phyloP scores from a whole-genome alignment of 345 rosid genomes.

The Ailanthus altissimus region DNA sequence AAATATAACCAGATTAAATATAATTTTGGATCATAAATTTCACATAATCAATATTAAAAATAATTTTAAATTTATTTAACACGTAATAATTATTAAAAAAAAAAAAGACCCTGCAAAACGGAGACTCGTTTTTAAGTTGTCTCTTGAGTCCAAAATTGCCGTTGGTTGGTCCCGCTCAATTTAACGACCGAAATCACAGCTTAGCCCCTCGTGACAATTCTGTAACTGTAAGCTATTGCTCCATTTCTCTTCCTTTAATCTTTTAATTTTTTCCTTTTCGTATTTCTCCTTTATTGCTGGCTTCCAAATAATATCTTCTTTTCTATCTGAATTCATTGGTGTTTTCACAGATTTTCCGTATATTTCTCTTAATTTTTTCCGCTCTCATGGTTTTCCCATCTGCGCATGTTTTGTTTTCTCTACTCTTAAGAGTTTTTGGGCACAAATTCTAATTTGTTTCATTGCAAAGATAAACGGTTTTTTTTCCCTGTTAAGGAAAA shows the following conservation, averaged over 20 bases:
- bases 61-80: too few relatives aligned
- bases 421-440: neutral
- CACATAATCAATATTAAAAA: too few relatives aligned
- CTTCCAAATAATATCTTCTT: neutral
- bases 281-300: neutral
- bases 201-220: constrained; percentile 37
- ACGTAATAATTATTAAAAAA: too few relatives aligned
- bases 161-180: constrained; percentile 54
- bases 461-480: too few relatives aligned
- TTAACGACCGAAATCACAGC: constrained; percentile 53
- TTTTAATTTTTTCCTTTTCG: neutral
- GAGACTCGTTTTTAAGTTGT: neutral
- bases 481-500: too few relatives aligned
- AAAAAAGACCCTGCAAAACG: too few relatives aligned
- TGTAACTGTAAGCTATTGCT: constrained; percentile 27
- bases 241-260: constrained; percentile 12
- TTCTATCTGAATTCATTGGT: constrained; percentile 5
- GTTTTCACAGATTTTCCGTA: neutral
- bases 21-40: too few relatives aligned
- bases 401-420: constrained; percentile 19
- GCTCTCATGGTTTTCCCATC: constrained; percentile 15
- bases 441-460: too few relatives aligned
- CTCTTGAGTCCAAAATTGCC: neutral
- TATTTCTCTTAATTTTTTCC: neutral
- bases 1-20: too few relatives aligned